phyloP scores from a whole-genome alignment of 1,139 yeast species.

The Blastobotrys apis region DNA sequence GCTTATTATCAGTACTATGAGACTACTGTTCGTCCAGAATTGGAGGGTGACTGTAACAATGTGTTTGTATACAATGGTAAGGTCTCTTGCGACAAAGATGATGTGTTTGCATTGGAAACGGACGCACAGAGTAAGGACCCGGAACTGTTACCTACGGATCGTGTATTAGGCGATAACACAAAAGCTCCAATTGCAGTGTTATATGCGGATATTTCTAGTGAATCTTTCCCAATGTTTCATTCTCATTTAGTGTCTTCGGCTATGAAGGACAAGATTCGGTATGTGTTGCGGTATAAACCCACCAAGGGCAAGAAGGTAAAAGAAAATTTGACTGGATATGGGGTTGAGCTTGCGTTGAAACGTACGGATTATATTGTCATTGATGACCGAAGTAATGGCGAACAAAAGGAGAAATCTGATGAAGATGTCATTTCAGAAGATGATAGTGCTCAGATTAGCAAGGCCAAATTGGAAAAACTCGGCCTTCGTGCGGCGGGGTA shows the following conservation, averaged over 20 bases:
- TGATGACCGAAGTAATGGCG: constrained; percentile 46
- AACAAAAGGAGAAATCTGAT: constrained; percentile 17
- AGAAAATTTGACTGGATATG: constrained; percentile 57
- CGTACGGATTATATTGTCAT: constrained; percentile 60
- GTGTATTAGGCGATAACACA: constrained; percentile 48
- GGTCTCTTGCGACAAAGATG: constrained; percentile 57
- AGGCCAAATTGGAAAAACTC: constrained; percentile 29
- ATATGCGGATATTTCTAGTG: constrained; percentile 49
- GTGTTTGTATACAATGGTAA: constrained; percentile 53
- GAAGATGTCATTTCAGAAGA: constrained; percentile 16
- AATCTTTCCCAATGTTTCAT: constrained; percentile 54
- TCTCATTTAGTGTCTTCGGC: constrained; percentile 58
- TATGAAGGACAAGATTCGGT: constrained; percentile 57
- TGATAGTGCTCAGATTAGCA: constrained; percentile 21
- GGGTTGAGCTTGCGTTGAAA: constrained; percentile 57
- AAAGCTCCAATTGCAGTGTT: constrained; percentile 44
- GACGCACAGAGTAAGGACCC: constrained; percentile 17
- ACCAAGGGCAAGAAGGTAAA: constrained; percentile 17
- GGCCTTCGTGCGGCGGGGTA: constrained; percentile 34
- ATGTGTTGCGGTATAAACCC: constrained; percentile 70
- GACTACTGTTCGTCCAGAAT: constrained; percentile 31
- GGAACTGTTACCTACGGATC: constrained; percentile 48
- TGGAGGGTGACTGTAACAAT: constrained; percentile 38
- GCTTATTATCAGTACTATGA: constrained; percentile 56
- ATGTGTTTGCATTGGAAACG: constrained; percentile 63